A percentile compares a stretch with the other conserved stretches of the same genome.
These are phyloP conservation scores for Globisporangium sylvaticum DNA, from an alignment of 352 stramenopile genomes.

Conservation along the genomic window DNA sequence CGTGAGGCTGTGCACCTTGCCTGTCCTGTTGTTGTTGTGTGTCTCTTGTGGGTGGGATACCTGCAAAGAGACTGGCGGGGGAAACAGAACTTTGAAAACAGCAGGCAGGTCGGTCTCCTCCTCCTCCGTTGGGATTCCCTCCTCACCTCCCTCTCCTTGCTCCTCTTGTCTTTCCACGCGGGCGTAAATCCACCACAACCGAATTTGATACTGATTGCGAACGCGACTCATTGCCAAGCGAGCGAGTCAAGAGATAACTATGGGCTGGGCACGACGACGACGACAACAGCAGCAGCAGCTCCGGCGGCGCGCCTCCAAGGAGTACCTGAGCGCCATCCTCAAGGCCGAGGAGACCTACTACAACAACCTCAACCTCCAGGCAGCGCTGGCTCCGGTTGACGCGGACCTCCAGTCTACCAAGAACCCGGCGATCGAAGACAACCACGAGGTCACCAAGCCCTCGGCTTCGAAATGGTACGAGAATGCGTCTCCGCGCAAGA, in stretches of 20 bases:
- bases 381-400: background rate
- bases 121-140: background rate
- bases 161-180: background rate
- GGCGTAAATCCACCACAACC: constrained; percentile 13
- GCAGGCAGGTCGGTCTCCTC: background rate
- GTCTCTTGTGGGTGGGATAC: constrained; percentile 1
- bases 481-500: constrained; percentile 6
- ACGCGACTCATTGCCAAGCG: constrained; percentile 6
- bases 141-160: background rate
- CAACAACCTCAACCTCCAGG: background rate
- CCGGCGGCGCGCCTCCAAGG: constrained; percentile 13
- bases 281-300: constrained; percentile 21
- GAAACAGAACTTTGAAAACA: constrained; percentile 6
- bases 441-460: background rate
- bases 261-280: constrained; percentile 19
- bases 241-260: background rate
- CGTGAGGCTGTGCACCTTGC: background rate
- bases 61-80: background rate
- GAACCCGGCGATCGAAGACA: background rate
- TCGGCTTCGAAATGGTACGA: constrained; percentile 5
- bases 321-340: background rate
- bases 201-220: constrained; percentile 14
- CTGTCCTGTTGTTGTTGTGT: background rate
- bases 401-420: background rate
- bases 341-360: background rate